phyloP scores from a whole-genome alignment of 2,329 filamentous ascomycete species.

The Diaporthe sp. region DNA sequence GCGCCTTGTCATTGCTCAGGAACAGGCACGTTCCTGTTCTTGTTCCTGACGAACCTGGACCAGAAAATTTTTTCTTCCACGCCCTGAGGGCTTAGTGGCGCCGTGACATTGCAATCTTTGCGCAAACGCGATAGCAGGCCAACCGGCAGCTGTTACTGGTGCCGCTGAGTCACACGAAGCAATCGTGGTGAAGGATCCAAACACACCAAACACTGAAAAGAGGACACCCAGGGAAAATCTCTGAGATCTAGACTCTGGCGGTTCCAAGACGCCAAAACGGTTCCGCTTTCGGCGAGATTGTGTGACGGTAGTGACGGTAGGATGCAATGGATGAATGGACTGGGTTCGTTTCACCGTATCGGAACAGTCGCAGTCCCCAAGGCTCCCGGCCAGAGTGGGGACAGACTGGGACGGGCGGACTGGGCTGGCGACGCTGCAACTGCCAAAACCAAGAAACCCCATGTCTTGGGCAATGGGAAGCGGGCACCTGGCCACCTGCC shows the following conservation, averaged over 20 bases:
- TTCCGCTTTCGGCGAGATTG: conserved; percentile 32
- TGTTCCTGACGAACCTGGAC: background rate
- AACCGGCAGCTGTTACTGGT: background rate
- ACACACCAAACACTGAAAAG: background rate
- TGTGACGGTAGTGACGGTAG: conserved; percentile 28
- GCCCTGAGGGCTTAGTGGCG: background rate
- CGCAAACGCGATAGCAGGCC: conserved; percentile 26
- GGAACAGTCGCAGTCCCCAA: conserved; percentile 21
- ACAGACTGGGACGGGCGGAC: background rate
- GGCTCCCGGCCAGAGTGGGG: conserved; percentile 15
- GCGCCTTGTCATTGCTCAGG: conserved; percentile 6
- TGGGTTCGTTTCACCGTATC: conserved; percentile 29
- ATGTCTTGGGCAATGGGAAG: conserved; percentile 32
- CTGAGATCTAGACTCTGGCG: conserved; percentile 28
- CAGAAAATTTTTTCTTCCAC: background rate
- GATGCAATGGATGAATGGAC: conserved; percentile 6
- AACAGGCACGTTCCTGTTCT: conserved; percentile 24
- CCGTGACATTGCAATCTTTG: conserved; percentile 30
- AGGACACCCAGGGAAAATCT: conserved; percentile 16
- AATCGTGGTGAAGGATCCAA: conserved; percentile 27
- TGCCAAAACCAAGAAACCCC: background rate
- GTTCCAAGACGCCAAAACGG: conserved; percentile 20
- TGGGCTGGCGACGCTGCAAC: background rate
- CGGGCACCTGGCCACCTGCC: conserved; percentile 20
- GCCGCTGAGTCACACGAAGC: conserved; percentile 21